Base-by-base conservation (phyloP, 495 filamentous ascomycete species). In the Mytilinidion resinicola region DNA sequence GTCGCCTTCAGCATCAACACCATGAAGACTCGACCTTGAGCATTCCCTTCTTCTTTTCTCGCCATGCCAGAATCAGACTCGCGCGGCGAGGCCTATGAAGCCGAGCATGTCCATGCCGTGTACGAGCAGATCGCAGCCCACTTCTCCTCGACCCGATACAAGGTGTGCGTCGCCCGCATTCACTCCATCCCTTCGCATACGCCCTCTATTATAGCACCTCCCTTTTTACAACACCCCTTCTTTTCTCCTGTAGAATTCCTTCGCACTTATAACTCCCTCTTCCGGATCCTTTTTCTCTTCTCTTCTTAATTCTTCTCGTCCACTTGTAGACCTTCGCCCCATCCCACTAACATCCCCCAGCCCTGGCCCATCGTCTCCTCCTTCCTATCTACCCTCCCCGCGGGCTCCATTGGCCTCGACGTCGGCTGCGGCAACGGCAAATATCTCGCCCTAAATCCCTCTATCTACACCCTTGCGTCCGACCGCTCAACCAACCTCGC, bases 401-500 rank as follows among this genome's bases (percentile, higher is more conserved):
- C 81, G 25, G 92, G 91, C 14, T 79, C 89, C n/a, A 73, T 97
- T 36, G 93, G 93, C 8, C 75, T 96, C 20, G 93, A 98, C 72
- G 80, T 96, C 53, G 89, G 89, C 47, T 97, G 93, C 73, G 93
- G 93, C 52, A 98, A 98, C 76, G 93, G 93, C 61, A 98, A 98
- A 76, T 95, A 97, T 68, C 74, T 97, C 47, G 73, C 79, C 41
- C 88, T 95, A 38, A 95, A 93, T 71, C 79, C 73, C 17, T 76
- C 84, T 62, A 73, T 96, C 30, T 90, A 86, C 72, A 90, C 96
- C 59, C 65, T 98, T 52, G 93, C 83, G 37, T 92, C 87, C 51
- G 93, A 98, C 78, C 85, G 83, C 67, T 87, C 90, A 54, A 73
- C 79, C 43, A 87, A 87, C 59, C 81, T 97, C 36, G 82, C 84